Evolutionary conservation across 768 basidiomycete species (phyloP).

Genomic region (Trametes coccinea): DNA sequence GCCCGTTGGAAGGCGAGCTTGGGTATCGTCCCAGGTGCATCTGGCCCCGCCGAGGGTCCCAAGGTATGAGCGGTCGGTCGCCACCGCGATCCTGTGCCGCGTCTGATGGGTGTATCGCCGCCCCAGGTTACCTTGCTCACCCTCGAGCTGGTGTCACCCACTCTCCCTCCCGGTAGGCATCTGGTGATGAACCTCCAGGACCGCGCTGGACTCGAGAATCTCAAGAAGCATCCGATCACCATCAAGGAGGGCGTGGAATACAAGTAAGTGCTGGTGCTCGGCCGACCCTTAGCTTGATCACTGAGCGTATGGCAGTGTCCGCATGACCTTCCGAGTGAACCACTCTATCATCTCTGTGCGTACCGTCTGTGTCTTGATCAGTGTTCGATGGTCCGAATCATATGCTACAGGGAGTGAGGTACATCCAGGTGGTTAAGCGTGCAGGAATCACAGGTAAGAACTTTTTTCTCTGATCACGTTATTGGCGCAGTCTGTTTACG

Average conservation of each 20-base stretch:
- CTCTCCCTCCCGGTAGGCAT: slow-evolving; percentile 56
- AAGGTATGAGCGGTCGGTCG: slow-evolving; percentile 49
- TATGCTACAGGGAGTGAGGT: slow-evolving; percentile 65
- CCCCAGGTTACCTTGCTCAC: slow-evolving; percentile 67
- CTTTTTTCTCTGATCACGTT: not conserved
- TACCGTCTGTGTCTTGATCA: not conserved
- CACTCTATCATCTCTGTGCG: slow-evolving; percentile 83
- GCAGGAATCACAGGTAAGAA: slow-evolving; percentile 66
- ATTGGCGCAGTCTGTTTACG: not conserved
- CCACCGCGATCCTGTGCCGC: slow-evolving; percentile 9
- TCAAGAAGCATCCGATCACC: slow-evolving; percentile 75
- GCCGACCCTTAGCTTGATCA: not conserved
- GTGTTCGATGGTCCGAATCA: slow-evolving; percentile 19
- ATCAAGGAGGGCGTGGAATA: slow-evolving; percentile 91
- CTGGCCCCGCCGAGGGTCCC: slow-evolving; percentile 49
- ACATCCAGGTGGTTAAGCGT: slow-evolving; percentile 88
- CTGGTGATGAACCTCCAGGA: slow-evolving; percentile 71
- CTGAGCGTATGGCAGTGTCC: slow-evolving; percentile 51
- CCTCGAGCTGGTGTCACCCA: slow-evolving; percentile 78
- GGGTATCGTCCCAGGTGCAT: slow-evolving; percentile 66
- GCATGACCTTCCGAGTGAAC: slow-evolving; percentile 84
- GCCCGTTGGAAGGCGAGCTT: slow-evolving; percentile 95
- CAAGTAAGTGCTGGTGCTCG: slow-evolving; percentile 53
- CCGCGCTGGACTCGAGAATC: slow-evolving; percentile 44
- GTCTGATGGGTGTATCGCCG: slow-evolving; percentile 1